Evolutionary conservation across 805 yeast species (phyloP), one percentile per base, ranked within the genome.

Genomic region (Saccharomyces cerevisiae): DNA sequence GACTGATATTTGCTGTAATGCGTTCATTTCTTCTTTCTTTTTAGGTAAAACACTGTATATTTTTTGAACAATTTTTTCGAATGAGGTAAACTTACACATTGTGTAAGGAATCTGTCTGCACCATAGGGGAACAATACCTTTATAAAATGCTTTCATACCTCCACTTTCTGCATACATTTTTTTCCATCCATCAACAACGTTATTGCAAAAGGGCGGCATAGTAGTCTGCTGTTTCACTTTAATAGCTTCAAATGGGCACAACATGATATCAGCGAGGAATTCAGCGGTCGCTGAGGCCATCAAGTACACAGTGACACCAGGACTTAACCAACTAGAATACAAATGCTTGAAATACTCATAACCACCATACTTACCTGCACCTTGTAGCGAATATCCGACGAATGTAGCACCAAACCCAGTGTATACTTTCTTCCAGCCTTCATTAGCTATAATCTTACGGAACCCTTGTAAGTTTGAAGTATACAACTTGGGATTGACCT

Each of bases 61-160:
- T 50, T 74, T 70, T 65, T 85, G 89, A 31, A 92, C 97, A 51
- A 91, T 87, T 69, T 83, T 87, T 76, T 92, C 99, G 74, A 94
- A 92, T 27, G 96, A 80, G 8, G 97, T 92, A 72, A 92, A 94
- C 74, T 94, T 92, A 58, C 87, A 95, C 97, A 92, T 91, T 28
- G 98, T 92, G 76, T 92, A 92, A n/a, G 98, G 99, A 64, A 92
- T 87, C 74, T 92, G 99, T 76, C 98, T 85, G 55, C 84, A 81
- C 98, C 98, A 94, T 60, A 92, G 77, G 13, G 99, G 98, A 9
- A 83, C 85, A 52, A 92, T 73, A 52, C 98, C 98, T 67, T 87
- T 86, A 76, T 91, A 92, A 51, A 92, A 76, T 1, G 89, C 88
- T 24, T 75, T 82, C 52, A 85, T 57, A 13, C 96, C 96, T 2